A percentile compares a stretch with the other conserved stretches of the same genome.
These are phyloP conservation scores for Suillus placidus DNA, from an alignment of 768 basidiomycete species.

Conservation along the genomic window DNA sequence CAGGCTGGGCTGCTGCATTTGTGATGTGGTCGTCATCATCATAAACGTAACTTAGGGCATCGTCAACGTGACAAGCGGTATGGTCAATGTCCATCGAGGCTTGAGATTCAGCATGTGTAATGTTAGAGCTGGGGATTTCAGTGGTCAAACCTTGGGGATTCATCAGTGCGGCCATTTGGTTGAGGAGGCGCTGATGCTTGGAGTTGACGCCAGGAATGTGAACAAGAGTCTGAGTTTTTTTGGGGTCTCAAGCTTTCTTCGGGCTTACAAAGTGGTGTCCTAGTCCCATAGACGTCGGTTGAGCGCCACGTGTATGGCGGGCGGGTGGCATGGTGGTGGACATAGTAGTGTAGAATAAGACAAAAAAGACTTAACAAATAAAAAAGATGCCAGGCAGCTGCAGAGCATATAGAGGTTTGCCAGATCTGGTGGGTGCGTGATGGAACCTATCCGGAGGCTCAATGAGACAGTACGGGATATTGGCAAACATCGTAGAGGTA, in stretches of 20 bases:
- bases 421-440: no score
- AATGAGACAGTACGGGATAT: no score
- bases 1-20: background rate
- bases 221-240: conserved; percentile 11
- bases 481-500: no score
- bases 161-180: background rate
- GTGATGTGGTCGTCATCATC: background rate
- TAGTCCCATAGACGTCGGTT: conserved; percentile 13
- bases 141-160: background rate
- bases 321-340: background rate
- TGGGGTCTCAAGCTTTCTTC: conserved; percentile 13
- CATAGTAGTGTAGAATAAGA: background rate
- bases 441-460: no score
- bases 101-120: background rate
- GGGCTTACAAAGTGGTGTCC: conserved; percentile 22
- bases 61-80: no score
- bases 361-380: background rate
- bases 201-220: background rate
- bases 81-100: background rate
- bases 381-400: no score
- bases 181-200: background rate
- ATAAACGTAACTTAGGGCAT: background rate
- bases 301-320: background rate
- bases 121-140: background rate
- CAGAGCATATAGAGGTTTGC: no score